Evolutionary conservation across 805 yeast species (phyloP).

Genomic region (Lipomyces anomalus): DNA sequence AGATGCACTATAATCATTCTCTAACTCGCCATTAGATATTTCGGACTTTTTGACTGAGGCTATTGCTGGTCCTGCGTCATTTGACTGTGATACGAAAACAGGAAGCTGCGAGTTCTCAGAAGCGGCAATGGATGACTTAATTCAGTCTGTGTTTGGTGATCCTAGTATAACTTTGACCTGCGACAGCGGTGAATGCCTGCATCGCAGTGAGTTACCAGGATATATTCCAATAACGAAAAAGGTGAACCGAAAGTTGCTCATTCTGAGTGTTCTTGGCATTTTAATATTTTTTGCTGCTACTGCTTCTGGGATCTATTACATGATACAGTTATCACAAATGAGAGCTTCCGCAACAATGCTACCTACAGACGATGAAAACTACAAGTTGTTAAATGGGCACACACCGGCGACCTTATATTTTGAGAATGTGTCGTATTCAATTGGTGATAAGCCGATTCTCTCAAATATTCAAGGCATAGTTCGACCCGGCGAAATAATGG

Average conservation of each 20-base stretch:
- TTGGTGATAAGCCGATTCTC: slow-evolving; percentile 49
- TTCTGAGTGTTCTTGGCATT: slow-evolving; percentile 7
- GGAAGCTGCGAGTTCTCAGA: slow-evolving; percentile 76
- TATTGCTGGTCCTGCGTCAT: slow-evolving; percentile 89
- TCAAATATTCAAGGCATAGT: slow-evolving; percentile 66
- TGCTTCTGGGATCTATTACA: slow-evolving; percentile 20
- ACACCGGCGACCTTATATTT: slow-evolving; percentile 71
- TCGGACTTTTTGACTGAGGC: slow-evolving; percentile 88
- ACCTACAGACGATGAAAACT: slow-evolving; percentile 39
- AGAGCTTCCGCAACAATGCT: slow-evolving; percentile 12
- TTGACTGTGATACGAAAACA: slow-evolving; percentile 63
- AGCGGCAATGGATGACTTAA: slow-evolving; percentile 92
- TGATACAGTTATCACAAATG: slow-evolving; percentile 13
- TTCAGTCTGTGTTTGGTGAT: slow-evolving; percentile 90
- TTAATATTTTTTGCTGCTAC: slow-evolving; percentile 21
- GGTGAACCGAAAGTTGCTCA: slow-evolving; percentile 6
- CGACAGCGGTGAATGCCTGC: slow-evolving; percentile 84
- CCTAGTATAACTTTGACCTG: slow-evolving; percentile 78
- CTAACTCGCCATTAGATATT: slow-evolving; percentile 40
- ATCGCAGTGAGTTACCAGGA: slow-evolving; percentile 89
- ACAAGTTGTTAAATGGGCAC: slow-evolving; percentile 48
- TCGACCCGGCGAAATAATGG: slow-evolving; percentile 81
- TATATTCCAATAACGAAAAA: slow-evolving; percentile 53
- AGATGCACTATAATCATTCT: too few species aligned
- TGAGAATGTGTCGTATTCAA: slow-evolving; percentile 62